Percentiles rank a stretch among this genome's conserved stretches.
phyloP scores from a whole-genome alignment of 441 rosid genomes.

The Macaranga tanarius region DNA sequence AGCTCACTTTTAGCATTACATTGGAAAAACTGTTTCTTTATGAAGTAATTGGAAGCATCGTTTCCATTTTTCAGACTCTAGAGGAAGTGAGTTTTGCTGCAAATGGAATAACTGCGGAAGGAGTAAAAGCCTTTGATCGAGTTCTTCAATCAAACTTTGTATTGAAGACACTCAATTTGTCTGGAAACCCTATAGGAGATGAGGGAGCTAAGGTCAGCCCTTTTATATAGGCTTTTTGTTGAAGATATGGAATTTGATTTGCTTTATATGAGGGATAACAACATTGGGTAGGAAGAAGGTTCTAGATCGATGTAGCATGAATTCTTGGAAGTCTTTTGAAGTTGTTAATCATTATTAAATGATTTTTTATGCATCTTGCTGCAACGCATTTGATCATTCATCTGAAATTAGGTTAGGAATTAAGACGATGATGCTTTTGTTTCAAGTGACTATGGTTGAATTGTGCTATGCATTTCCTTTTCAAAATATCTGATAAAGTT shows the following conservation, averaged over 20 bases:
- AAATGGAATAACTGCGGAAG: slow-evolving; percentile 85
- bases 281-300: background rate
- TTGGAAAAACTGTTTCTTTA: background rate
- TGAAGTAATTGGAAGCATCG: slow-evolving; percentile 12
- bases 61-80: slow-evolving; percentile 44
- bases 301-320: background rate
- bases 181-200: slow-evolving; percentile 92
- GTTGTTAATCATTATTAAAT: background rate
- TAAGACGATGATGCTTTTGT: background rate
- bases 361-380: background rate
- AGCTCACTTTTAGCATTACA: background rate
- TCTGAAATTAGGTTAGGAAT: background rate
- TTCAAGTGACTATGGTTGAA: background rate
- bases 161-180: slow-evolving; percentile 67
- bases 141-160: slow-evolving; percentile 79
- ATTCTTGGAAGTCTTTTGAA: background rate
- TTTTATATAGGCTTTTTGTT: background rate
- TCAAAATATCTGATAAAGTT: background rate
- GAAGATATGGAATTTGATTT: background rate
- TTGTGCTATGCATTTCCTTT: background rate
- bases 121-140: slow-evolving; percentile 78
- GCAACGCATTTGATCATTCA: background rate
- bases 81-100: slow-evolving; percentile 97
- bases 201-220: slow-evolving; percentile 88
- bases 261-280: background rate